These are phyloP conservation scores for Isoetes engelmannii DNA, from an alignment of 83 land plant genomes.

Conservation along the genomic window DNA sequence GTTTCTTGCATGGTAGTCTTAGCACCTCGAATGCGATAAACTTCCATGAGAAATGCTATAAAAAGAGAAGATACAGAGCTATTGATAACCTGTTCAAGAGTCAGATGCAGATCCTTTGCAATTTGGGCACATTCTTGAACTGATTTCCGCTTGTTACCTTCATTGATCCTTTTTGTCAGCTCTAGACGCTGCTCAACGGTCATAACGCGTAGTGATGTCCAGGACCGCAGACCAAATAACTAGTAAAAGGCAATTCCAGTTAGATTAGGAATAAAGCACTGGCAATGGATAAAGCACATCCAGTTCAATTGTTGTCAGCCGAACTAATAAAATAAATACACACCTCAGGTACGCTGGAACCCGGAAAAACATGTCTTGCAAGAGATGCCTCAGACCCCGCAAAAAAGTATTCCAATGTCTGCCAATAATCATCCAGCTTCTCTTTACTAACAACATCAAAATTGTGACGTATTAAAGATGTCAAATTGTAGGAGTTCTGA, in stretches of 20 bases:
- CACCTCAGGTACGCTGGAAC: conserved; percentile 90
- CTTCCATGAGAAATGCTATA: background rate
- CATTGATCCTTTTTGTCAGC: conserved; percentile 57
- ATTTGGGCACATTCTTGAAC: conserved; percentile 63
- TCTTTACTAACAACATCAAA: conserved; percentile 51
- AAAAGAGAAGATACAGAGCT: too few relatives aligned
- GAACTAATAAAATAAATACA: background rate
- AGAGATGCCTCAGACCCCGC: conserved; percentile 52
- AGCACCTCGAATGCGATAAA: background rate
- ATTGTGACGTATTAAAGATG: conserved; percentile 66
- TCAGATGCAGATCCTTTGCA: conserved; percentile 75
- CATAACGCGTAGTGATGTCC: conserved; percentile 81
- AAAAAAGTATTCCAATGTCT: conserved; percentile 80
- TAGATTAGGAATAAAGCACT: too few relatives aligned
- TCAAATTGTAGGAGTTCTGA: conserved; percentile 37
- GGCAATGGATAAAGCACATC: too few relatives aligned
- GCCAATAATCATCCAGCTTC: conserved; percentile 82
- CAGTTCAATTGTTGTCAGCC: too few relatives aligned
- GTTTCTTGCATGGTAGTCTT: background rate
- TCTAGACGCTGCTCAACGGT: conserved; percentile 72
- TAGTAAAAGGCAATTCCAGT: background rate
- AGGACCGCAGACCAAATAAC: conserved; percentile 60
- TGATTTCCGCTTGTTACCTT: conserved; percentile 46
- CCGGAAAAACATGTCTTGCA: conserved; percentile 83
- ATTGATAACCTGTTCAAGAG: conserved; percentile 72